phyloP scores from a whole-genome alignment of 495 filamentous ascomycete species.

The Chaetomium tenue region DNA sequence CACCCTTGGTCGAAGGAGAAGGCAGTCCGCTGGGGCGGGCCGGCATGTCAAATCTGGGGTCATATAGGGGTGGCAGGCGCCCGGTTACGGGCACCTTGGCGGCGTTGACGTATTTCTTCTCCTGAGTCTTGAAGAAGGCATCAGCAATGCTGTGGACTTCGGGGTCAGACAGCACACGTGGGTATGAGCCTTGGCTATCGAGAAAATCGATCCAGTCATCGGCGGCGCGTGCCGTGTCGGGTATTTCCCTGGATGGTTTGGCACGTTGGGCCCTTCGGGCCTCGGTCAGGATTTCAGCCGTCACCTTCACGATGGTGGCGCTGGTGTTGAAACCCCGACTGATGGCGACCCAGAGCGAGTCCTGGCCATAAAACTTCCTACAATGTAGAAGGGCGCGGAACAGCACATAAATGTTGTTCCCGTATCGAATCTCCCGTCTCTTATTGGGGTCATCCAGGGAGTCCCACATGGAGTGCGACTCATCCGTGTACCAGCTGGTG shows the following conservation, averaged over 20 bases:
- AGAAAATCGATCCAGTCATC: slow-evolving; percentile 33
- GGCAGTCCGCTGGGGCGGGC: background rate
- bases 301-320: slow-evolving; percentile 1
- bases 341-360: slow-evolving; percentile 26
- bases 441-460: slow-evolving; percentile 10
- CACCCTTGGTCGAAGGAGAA: background rate
- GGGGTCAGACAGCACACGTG: background rate
- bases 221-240: slow-evolving; percentile 26
- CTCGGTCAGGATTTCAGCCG: slow-evolving; percentile 20
- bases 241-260: slow-evolving; percentile 7
- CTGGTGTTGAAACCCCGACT: slow-evolving; percentile 21
- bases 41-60: background rate
- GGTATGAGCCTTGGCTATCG: slow-evolving; percentile 1
- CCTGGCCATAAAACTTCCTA: slow-evolving; percentile 15
- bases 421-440: slow-evolving; percentile 30
- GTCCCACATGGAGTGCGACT: slow-evolving; percentile 16
- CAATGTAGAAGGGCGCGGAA: slow-evolving; percentile 25
- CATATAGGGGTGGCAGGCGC: background rate
- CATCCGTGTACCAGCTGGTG: slow-evolving; percentile 20
- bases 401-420: slow-evolving; percentile 33
- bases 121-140: slow-evolving; percentile 20
- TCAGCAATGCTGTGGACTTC: slow-evolving; percentile 9
- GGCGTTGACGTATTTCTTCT: slow-evolving; percentile 20
- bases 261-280: slow-evolving; percentile 21
- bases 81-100: slow-evolving; percentile 17